Evolutionary conservation across 2,329 filamentous ascomycete species (phyloP).

Genomic region (Trichoderma cornu-damae): DNA sequence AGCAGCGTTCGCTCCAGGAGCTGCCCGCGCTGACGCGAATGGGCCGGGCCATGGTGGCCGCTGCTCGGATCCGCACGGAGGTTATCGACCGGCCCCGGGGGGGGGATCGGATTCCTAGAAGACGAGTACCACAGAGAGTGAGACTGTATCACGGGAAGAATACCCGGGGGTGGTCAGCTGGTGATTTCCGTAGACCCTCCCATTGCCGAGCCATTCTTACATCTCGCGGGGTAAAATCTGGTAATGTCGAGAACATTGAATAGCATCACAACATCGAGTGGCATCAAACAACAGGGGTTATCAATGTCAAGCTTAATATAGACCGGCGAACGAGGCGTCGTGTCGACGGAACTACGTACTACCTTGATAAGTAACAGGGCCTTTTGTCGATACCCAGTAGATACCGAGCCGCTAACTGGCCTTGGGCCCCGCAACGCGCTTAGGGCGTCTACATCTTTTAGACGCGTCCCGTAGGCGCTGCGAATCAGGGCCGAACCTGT

Average conservation of each 20-base stretch:
- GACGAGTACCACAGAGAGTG: constrained; percentile 71
- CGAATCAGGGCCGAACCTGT: too few relatives aligned
- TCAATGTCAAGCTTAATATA: not conserved
- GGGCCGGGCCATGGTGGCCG: constrained; percentile 30
- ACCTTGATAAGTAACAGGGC: too few relatives aligned
- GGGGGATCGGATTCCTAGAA: constrained; percentile 46
- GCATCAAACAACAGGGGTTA: too few relatives aligned
- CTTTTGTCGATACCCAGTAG: not conserved
- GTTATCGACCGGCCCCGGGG: constrained; percentile 32
- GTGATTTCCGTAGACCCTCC: not conserved
- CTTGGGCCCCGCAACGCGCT: not conserved
- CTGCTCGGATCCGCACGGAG: constrained; percentile 28
- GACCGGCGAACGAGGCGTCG: too few relatives aligned
- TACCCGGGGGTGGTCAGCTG: not conserved
- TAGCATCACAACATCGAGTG: constrained; percentile 14
- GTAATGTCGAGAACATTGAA: constrained; percentile 58
- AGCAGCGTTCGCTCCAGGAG: constrained; percentile 57
- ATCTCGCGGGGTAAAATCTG: constrained; percentile 64
- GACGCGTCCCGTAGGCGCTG: not conserved
- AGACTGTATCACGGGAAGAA: constrained; percentile 44
- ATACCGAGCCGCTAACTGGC: not conserved
- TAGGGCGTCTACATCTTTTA: not conserved
- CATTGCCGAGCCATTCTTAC: constrained; percentile 41
- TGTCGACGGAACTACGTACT: too few relatives aligned
- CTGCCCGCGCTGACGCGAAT: constrained; percentile 39